phyloP scores from a whole-genome alignment of 805 yeast species.

The Saccharomycopsis lassenensis region DNA sequence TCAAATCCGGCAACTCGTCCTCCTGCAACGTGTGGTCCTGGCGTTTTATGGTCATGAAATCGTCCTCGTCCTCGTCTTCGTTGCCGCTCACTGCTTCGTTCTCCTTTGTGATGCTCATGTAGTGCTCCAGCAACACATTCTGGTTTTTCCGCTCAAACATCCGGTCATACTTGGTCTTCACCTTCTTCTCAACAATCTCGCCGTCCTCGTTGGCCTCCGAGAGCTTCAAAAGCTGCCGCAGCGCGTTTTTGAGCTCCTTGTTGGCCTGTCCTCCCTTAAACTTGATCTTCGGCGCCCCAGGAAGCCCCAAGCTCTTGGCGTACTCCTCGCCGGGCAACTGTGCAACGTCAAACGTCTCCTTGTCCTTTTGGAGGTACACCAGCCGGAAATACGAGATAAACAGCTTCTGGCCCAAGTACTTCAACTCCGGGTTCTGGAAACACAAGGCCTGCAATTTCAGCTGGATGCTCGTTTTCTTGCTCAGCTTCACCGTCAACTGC shows the following conservation, averaged over 20 bases:
- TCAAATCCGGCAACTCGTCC: constrained; percentile 50
- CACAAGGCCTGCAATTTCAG: constrained; percentile 82
- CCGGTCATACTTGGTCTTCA: constrained; percentile 82
- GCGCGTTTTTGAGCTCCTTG: constrained; percentile 71
- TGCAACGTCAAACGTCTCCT: constrained; percentile 70
- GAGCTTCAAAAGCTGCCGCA: constrained; percentile 55
- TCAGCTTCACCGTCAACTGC: constrained; percentile 61
- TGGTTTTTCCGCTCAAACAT: constrained; percentile 95
- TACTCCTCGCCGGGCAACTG: constrained; percentile 70
- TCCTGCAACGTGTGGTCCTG: constrained; percentile 60
- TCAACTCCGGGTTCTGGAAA: constrained; percentile 83
- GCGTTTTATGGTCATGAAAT: constrained; percentile 73
- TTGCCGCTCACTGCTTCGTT: constrained; percentile 30
- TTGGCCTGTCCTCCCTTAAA: constrained; percentile 39
- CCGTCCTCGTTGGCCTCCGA: constrained; percentile 56
- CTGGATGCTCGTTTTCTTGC: constrained; percentile 61
- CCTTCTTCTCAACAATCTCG: constrained; percentile 36
- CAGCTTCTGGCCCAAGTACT: constrained; percentile 91
- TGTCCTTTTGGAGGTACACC: constrained; percentile 76
- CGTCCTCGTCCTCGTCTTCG: constrained; percentile 48
- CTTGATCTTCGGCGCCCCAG: constrained; percentile 92
- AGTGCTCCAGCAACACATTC: constrained; percentile 83
- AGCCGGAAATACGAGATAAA: constrained; percentile 86
- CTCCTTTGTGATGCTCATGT: constrained; percentile 44
- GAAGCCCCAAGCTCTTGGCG: constrained; percentile 84